Percentiles rank a stretch among this genome's conserved stretches.
These are phyloP conservation scores for Auriscalpium orientale DNA, from an alignment of 768 basidiomycete species.

Conservation along the genomic window DNA sequence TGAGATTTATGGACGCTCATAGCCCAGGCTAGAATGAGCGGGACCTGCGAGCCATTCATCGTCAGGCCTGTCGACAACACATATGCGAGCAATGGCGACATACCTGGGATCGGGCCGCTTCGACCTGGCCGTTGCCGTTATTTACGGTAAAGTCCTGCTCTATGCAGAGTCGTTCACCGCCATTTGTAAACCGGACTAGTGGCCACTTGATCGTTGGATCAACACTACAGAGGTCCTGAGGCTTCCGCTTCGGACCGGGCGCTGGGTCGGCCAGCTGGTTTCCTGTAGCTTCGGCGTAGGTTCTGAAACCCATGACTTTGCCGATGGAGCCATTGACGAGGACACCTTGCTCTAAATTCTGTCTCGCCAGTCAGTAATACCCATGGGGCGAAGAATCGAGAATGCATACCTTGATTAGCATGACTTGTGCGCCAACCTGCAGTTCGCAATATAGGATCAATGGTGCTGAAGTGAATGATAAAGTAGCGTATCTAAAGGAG, in stretches of 20 bases:
- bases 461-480: neutral
- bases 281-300: conserved; percentile 25
- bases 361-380: neutral
- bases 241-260: neutral
- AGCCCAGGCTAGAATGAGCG: conserved; percentile 76
- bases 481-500: too few species aligned
- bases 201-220: conserved; percentile 40
- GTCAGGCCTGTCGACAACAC: neutral
- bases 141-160: conserved; percentile 59
- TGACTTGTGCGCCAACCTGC: conserved; percentile 79
- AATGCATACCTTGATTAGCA: conserved; percentile 59
- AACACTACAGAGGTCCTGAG: neutral
- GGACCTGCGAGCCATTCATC: conserved; percentile 28
- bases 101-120: conserved; percentile 57
- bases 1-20: conserved; percentile 86
- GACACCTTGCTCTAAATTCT: conserved; percentile 64
- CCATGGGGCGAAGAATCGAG: neutral
- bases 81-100: conserved; percentile 1
- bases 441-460: neutral
- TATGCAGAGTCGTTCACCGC: conserved; percentile 36
- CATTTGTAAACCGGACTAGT: conserved; percentile 49
- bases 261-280: neutral
- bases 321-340: conserved; percentile 71
- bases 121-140: conserved; percentile 48
- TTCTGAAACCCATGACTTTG: conserved; percentile 39